Percentiles rank a stretch among this genome's conserved stretches.
Conservation (phyloP, 345 rosid genomes). For the Pistacia integerrima region DNA sequence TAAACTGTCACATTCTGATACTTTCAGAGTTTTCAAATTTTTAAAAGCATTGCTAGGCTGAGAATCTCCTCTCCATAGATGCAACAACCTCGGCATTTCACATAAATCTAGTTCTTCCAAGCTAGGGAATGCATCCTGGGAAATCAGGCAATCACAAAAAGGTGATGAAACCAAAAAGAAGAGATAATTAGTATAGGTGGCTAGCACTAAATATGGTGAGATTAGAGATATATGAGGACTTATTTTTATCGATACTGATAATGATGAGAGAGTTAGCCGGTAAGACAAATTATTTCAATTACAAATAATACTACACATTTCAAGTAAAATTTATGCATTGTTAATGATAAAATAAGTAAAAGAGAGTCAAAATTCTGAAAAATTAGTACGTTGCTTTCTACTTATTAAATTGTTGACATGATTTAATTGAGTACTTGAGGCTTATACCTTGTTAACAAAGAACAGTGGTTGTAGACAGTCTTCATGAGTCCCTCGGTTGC, state of each 20-base stretch:
- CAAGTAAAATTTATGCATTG: too few species aligned
- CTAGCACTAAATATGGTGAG: neutral
- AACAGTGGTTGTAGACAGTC: conserved; percentile 2
- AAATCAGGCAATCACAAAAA: neutral
- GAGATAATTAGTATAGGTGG: too few species aligned
- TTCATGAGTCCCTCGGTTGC: neutral
- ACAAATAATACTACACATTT: too few species aligned
- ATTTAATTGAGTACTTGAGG: neutral
- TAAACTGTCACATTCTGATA: too few species aligned
- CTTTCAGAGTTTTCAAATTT: neutral
- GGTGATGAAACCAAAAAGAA: neutral
- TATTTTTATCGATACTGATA: too few species aligned
- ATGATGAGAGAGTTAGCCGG: neutral
- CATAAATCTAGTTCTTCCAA: neutral
- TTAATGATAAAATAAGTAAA: too few species aligned
- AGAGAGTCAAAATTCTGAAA: too few species aligned
- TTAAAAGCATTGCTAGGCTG: neutral
- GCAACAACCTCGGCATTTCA: neutral
- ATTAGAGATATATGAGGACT: neutral
- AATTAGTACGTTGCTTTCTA: too few species aligned
- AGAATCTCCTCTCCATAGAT: conserved; percentile 1
- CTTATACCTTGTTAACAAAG: conserved; percentile 22
- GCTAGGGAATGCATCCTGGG: neutral
- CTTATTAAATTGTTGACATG: too few species aligned
- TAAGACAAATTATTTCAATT: too few species aligned